Evolutionary conservation across 75 land plant genomes (phyloP).

Genomic region (Cupressus sempervirens): DNA sequence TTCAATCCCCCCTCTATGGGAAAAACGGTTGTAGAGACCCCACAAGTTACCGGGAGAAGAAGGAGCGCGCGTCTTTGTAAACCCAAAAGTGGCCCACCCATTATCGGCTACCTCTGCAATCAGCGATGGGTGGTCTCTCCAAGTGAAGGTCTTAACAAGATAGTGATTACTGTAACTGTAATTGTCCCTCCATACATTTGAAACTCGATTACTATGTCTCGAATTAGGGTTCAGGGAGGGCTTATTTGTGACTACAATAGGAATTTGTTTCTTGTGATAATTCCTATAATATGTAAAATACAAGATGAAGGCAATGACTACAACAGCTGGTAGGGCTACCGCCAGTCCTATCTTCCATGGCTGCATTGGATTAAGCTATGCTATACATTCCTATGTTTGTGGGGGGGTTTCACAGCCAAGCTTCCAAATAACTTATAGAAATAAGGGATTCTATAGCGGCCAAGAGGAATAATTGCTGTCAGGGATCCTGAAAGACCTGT

Average conservation of each 20-base stretch:
- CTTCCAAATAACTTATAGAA: not conserved
- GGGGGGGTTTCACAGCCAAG: not conserved
- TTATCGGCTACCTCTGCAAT: slow-evolving; percentile 68
- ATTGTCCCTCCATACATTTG: not conserved
- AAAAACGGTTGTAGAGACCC: slow-evolving; percentile 29
- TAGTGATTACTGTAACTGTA: not conserved
- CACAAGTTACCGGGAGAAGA: slow-evolving; percentile 15
- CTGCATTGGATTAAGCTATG: not conserved
- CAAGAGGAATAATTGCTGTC: not conserved
- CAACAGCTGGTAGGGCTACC: not conserved
- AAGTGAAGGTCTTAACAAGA: slow-evolving; percentile 5
- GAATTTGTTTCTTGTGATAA: not conserved
- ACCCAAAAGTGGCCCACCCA: slow-evolving; percentile 79
- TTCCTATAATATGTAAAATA: not conserved
- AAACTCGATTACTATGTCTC: not conserved
- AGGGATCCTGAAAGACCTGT: not conserved
- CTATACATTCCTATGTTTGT: not conserved
- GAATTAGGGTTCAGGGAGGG: not conserved
- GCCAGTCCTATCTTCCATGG: not conserved
- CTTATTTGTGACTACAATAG: not conserved
- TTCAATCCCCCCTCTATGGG: slow-evolving; percentile 1
- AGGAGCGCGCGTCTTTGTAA: slow-evolving; percentile 12
- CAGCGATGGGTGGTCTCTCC: slow-evolving; percentile 55
- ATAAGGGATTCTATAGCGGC: not conserved
- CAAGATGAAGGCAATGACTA: not conserved